Conservation (phyloP, 2,329 filamentous ascomycete genomes). For the Colletotrichum noveboracense region DNA sequence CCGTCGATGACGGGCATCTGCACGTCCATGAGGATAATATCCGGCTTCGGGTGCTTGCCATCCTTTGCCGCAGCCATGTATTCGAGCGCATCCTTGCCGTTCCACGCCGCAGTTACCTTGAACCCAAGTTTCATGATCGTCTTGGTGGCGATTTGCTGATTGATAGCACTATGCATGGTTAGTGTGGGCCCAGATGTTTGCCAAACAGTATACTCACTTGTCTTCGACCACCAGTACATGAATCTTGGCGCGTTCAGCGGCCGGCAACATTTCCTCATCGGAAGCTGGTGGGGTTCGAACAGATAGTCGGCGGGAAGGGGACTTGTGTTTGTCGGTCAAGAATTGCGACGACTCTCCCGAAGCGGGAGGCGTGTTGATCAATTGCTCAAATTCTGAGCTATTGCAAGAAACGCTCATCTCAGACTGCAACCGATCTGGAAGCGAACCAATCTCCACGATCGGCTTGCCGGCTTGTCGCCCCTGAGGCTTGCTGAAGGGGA, state of each 20-base stretch:
- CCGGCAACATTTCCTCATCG: constrained; percentile 52
- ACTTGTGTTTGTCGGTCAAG: constrained; percentile 27
- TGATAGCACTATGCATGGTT: constrained; percentile 56
- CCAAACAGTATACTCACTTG: constrained; percentile 58
- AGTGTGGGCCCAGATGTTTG: background rate
- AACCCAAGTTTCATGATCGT: constrained; percentile 79
- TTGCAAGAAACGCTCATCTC: constrained; percentile 70
- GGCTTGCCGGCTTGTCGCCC: constrained; percentile 41
- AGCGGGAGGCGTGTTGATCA: constrained; percentile 46
- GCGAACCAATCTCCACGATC: constrained; percentile 65
- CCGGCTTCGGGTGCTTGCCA: constrained; percentile 61
- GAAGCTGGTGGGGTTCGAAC: constrained; percentile 39
- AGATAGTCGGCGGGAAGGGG: constrained; percentile 34
- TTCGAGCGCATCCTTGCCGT: constrained; percentile 79
- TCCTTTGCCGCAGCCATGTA: constrained; percentile 65
- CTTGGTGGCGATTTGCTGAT: constrained; percentile 78
- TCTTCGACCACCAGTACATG: constrained; percentile 83
- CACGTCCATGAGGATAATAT: constrained; percentile 81
- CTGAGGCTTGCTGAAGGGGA: constrained; percentile 76
- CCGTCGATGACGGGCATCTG: constrained; percentile 81
- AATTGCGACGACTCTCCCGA: constrained; percentile 17
- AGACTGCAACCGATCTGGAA: constrained; percentile 71
- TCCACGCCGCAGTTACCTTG: constrained; percentile 74
- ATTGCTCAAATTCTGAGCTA: constrained; percentile 66
- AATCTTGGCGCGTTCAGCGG: constrained; percentile 64